Evolutionary conservation across 2,329 filamentous ascomycete genomes (phyloP).

Genomic region (Arthrobotrys musiformis): DNA sequence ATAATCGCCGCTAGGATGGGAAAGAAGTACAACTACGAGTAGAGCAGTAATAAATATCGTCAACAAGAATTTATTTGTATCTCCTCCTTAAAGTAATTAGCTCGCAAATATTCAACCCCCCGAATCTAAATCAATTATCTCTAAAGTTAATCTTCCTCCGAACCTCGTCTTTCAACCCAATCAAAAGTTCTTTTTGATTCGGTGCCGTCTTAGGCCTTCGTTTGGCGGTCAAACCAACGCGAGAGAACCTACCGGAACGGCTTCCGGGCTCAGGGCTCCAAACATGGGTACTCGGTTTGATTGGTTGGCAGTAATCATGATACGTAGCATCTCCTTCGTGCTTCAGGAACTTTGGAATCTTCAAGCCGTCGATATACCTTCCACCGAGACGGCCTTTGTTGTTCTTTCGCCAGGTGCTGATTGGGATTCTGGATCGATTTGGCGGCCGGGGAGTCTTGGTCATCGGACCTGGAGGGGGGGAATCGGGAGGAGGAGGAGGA

Average conservation of each 20-base stretch:
- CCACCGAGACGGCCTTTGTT: neutral
- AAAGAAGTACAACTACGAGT: neutral
- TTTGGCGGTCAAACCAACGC: neutral
- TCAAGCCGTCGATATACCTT: neutral
- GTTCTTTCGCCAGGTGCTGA: neutral
- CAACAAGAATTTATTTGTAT: no score
- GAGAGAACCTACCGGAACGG: neutral
- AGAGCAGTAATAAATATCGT: neutral
- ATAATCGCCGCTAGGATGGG: neutral
- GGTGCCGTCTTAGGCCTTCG: conserved; percentile 6
- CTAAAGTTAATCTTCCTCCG: conserved; percentile 5
- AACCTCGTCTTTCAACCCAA: conserved; percentile 7
- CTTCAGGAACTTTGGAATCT: conserved; percentile 19
- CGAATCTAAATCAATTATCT: no score
- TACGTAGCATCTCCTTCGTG: neutral
- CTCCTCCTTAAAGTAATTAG: no score
- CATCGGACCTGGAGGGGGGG: no score
- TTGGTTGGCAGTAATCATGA: neutral
- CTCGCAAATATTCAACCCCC: no score
- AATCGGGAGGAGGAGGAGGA: no score
- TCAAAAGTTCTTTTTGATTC: neutral
- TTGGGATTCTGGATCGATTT: neutral
- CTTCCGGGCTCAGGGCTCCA: neutral
- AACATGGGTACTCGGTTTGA: neutral
- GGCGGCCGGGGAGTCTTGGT: neutral